Base-by-base conservation (phyloP, 1,284 basidiomycete species). In the Tremellales sp. region DNA sequence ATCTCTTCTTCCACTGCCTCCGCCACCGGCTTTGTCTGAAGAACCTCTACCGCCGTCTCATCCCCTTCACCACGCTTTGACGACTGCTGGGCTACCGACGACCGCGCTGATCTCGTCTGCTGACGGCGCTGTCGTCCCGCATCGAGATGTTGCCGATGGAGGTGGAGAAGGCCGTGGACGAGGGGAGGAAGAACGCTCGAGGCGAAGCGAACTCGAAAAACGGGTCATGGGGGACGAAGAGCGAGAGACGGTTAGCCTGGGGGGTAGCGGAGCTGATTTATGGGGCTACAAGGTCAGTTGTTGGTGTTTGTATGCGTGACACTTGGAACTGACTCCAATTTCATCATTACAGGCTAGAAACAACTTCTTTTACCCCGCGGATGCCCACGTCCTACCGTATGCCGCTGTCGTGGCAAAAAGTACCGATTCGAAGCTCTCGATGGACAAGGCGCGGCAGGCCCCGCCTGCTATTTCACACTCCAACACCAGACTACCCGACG, bases 311-410 rank as follows among this genome's bases (percentile, higher is more conserved):
- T 40, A 28, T 10, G 5, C 19, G 43, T 50, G 16, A 47, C 43
- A 54, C 48, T 46, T 55, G 27, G 59, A 41, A 28, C 42, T 28
- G 26, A 10, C 14, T 42, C n/a, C n/a, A n/a, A n/a, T n/a, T n/a
- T 36, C 7, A 27, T 21, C 24, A 33, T 32, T 47, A 7, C 57
- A 91, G 88, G 79, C 87, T 25, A 82, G 91, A 47, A 97, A 97
- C 74, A 82, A 85, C 7, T 77, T 97, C 44, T 93, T 94, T 88
- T 97, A 93, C 63, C 68, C 85, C 1, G 91, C 92, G 2, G 92
- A 94, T 63, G 87, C 87, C 24, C 85, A 97, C 64, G 75, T 79
- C 25, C 81, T 84, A n/a, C 87, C 89, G 0, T 87, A 89, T 59
- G 79, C 64, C 3, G n/a, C n/a, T n/a, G n/a, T n/a, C n/a, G n/a